These are phyloP conservation scores for Daldinia grandis DNA, from an alignment of 495 filamentous ascomycete species.

Conservation along the genomic window DNA sequence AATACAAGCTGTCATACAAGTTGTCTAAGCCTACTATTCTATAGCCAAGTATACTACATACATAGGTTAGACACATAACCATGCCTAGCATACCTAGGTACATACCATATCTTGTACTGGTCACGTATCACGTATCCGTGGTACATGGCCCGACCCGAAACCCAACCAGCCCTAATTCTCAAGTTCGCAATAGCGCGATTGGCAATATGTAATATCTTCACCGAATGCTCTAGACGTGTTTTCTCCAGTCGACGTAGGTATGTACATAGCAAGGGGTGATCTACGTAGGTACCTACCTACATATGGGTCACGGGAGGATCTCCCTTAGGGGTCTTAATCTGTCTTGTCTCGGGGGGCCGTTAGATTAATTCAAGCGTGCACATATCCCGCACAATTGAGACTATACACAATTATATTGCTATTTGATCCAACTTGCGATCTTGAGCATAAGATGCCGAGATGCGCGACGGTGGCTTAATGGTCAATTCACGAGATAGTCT, in stretches of 20 bases:
- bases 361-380: constrained; percentile 39
- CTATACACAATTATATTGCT: background rate
- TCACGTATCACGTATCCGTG: background rate
- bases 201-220: constrained; percentile 33
- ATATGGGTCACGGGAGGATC: constrained; percentile 24
- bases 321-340: background rate
- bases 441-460: background rate
- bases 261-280: background rate
- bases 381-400: constrained; percentile 7
- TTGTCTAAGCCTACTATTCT: background rate
- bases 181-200: constrained; percentile 5
- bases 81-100: no score
- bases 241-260: constrained; percentile 4
- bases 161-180: constrained; percentile 12
- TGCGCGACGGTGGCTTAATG: constrained; percentile 25
- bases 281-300: no score
- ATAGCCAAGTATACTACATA: background rate
- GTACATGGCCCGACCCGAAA: constrained; percentile 11
- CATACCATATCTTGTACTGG: no score
- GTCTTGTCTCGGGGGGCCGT: constrained; percentile 13
- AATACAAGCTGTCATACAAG: background rate
- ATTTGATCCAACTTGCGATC: constrained; percentile 1
- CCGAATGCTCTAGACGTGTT: constrained; percentile 31
- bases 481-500: constrained; percentile 6
- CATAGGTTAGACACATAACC: background rate